Percentiles rank a stretch among this genome's conserved stretches.
These are phyloP conservation scores for Phaeosphaeriaceae sp. DNA, from an alignment of 2,329 filamentous ascomycete genomes.

Conservation along the genomic window DNA sequence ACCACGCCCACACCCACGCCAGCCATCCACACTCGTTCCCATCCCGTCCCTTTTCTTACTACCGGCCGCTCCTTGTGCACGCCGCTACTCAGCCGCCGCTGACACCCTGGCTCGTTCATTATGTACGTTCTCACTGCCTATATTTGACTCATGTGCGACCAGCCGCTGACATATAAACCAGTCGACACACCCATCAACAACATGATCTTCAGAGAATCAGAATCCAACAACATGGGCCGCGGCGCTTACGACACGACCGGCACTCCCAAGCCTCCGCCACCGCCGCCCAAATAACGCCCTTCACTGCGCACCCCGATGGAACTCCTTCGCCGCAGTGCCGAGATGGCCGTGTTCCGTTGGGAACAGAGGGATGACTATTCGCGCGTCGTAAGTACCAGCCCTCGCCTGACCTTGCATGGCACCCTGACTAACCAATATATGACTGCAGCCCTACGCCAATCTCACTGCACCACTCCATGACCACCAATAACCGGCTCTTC, in stretches of 20 bases:
- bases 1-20: constrained; percentile 16
- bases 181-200: constrained; percentile 31
- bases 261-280: constrained; percentile 54
- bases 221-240: constrained; percentile 56
- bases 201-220: constrained; percentile 54
- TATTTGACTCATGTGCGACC: constrained; percentile 23
- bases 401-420: constrained; percentile 36
- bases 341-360: constrained; percentile 30
- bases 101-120: constrained; percentile 24
- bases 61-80: constrained; percentile 16
- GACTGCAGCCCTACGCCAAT: constrained; percentile 34
- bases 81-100: constrained; percentile 31
- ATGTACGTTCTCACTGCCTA: constrained; percentile 26
- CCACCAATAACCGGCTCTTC: constrained; percentile 13
- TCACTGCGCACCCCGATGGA: constrained; percentile 12
- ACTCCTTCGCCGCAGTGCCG: neutral
- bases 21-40: constrained; percentile 28
- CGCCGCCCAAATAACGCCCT: constrained; percentile 48
- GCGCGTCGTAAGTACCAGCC: constrained; percentile 43
- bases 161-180: constrained; percentile 42
- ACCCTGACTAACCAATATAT: constrained; percentile 36
- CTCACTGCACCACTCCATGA: constrained; percentile 16
- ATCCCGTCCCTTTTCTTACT: constrained; percentile 4
- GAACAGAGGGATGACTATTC: constrained; percentile 40
- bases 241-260: constrained; percentile 59